Conservation (phyloP, 1,139 yeast genomes). For the Geotrichum australiense region DNA sequence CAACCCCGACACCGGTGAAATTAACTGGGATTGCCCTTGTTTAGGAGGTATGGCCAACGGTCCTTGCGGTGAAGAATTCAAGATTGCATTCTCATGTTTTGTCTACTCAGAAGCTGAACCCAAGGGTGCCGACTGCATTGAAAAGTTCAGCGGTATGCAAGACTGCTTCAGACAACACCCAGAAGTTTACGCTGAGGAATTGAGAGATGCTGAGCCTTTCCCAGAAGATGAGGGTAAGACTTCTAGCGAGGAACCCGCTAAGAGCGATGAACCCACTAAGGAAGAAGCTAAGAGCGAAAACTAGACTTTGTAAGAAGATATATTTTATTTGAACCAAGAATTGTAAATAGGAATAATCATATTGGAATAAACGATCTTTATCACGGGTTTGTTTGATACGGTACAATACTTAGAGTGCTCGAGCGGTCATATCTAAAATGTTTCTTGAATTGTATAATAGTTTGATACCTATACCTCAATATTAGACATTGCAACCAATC, state of each 20-base stretch:
- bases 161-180: conserved; percentile 90
- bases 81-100: conserved; percentile 92
- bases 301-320: no score
- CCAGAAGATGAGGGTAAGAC: conserved; percentile 15
- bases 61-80: conserved; percentile 97
- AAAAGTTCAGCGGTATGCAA: conserved; percentile 89
- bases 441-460: no score
- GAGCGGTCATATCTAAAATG: no score
- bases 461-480: no score
- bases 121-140: conserved; percentile 94
- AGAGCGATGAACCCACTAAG: neutral
- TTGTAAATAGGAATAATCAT: no score
- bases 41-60: conserved; percentile 99
- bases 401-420: no score
- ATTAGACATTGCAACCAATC: no score
- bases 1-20: conserved; percentile 96
- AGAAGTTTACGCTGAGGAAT: conserved; percentile 88
- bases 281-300: no score
- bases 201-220: conserved; percentile 37
- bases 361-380: no score
- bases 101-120: conserved; percentile 94
- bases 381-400: no score
- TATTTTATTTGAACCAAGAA: no score
- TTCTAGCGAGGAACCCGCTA: conserved; percentile 4
- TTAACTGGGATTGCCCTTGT: conserved; percentile 99